Conservation (phyloP, 495 filamentous ascomycete genomes). For the Trichoderma parareesei region DNA sequence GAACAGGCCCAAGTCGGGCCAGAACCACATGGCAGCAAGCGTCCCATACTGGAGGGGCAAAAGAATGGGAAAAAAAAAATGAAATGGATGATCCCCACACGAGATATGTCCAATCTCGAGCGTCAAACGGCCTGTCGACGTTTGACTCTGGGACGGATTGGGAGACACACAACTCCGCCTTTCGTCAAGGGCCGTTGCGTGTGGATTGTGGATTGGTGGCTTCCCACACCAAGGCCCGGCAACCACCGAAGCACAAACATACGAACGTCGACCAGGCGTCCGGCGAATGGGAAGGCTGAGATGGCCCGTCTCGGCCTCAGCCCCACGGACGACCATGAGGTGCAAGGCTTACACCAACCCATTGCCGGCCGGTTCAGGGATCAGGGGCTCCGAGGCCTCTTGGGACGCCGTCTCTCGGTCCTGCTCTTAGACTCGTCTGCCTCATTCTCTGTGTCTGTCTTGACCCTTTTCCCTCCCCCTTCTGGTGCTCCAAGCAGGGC, state of each 20-base stretch:
- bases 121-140: background rate
- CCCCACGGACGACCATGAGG: background rate
- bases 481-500: background rate
- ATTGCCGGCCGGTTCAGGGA: background rate
- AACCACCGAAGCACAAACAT: slow-evolving; percentile 4
- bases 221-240: background rate
- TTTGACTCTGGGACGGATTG: background rate
- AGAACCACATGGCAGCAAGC: slow-evolving; percentile 7
- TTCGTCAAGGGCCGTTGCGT: background rate
- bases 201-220: slow-evolving; percentile 10
- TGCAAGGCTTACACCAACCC: slow-evolving; percentile 1
- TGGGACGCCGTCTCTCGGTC: background rate
- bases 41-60: background rate
- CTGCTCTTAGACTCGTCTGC: background rate
- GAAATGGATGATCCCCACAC: background rate
- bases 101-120: slow-evolving; percentile 3
- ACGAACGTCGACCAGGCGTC: slow-evolving; percentile 2
- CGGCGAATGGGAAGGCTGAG: slow-evolving; percentile 1
- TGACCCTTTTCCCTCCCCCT: background rate
- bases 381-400: slow-evolving; percentile 9
- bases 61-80: too few species aligned
- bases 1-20: background rate
- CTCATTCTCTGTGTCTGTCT: background rate
- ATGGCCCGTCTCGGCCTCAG: slow-evolving; percentile 3
- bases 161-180: background rate